Percentiles rank a stretch among this genome's conserved stretches.
Evolutionary conservation across 495 filamentous ascomycete species (phyloP).

Genomic region (Neurospora sp.): DNA sequence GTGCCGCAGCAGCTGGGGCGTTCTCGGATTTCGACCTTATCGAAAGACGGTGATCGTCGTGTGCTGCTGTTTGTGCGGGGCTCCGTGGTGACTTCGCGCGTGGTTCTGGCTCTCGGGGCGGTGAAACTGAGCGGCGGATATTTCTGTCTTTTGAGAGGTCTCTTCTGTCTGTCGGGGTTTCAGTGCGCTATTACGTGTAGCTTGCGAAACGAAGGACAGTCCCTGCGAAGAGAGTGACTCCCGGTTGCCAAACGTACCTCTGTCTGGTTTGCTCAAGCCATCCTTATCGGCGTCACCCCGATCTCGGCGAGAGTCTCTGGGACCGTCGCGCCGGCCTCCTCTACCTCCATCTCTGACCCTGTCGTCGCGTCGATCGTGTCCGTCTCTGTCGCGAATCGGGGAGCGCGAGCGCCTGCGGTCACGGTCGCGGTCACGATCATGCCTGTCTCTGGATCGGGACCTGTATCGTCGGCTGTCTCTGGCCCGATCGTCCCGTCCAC

Average conservation of each 20-base stretch:
- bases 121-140: not conserved
- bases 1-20: constrained; percentile 30
- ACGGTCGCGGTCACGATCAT: constrained; percentile 8
- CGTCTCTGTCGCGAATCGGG: constrained; percentile 28
- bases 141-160: constrained; percentile 2
- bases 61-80: constrained; percentile 8
- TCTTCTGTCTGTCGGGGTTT: constrained; percentile 22
- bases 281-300: not conserved
- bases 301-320: not conserved
- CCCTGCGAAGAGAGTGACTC: not conserved
- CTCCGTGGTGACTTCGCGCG: constrained; percentile 21
- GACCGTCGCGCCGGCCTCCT: not conserved
- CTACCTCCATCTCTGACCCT: constrained; percentile 7
- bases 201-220: not conserved
- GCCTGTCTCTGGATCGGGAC: constrained; percentile 30
- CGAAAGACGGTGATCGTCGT: constrained; percentile 12
- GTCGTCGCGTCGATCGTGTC: constrained; percentile 17
- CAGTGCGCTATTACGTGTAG: not conserved
- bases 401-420: constrained; percentile 22
- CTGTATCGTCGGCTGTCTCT: constrained; percentile 23
- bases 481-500: constrained; percentile 11
- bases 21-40: constrained; percentile 13
- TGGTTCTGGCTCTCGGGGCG: constrained; percentile 19
- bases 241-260: constrained; percentile 15
- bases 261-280: constrained; percentile 14